Percentiles rank a stretch among this genome's conserved stretches.
phyloP scores from a whole-genome alignment of 306 rosid genomes.

The Dryas octopetala region DNA sequence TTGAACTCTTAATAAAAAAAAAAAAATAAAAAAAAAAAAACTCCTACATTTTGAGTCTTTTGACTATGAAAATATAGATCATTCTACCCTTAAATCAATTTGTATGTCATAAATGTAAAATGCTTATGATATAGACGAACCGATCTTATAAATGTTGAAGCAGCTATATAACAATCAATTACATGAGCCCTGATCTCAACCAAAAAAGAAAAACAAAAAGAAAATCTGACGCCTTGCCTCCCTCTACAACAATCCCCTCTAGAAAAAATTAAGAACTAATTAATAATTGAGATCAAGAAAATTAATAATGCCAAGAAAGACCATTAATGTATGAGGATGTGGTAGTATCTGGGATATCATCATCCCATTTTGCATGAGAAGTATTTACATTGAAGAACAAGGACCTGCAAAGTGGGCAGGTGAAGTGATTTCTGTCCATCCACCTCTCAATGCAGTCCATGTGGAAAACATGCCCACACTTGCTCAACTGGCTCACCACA shows the following conservation, averaged over 20 bases:
- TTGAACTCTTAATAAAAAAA: too few relatives aligned
- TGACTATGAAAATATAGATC: too few relatives aligned
- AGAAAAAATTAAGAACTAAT: background rate
- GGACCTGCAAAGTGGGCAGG: slow-evolving; percentile 87
- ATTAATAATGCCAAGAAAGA: slow-evolving; percentile 21
- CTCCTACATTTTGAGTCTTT: too few relatives aligned
- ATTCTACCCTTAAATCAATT: too few relatives aligned
- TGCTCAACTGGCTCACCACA: slow-evolving; percentile 49
- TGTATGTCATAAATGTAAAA: too few relatives aligned
- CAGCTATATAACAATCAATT: slow-evolving; percentile 1
- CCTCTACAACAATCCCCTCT: background rate
- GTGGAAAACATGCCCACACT: slow-evolving; percentile 69
- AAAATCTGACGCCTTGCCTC: background rate
- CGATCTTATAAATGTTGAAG: background rate
- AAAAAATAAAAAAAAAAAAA: too few relatives aligned
- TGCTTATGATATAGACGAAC: too few relatives aligned
- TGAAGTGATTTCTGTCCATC: slow-evolving; percentile 50
- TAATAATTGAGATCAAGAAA: background rate
- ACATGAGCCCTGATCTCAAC: background rate
- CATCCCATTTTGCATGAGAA: slow-evolving; percentile 20
- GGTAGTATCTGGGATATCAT: background rate
- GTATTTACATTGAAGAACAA: slow-evolving; percentile 27
- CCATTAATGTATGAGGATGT: slow-evolving; percentile 19
- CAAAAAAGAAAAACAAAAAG: background rate
- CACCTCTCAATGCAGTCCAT: slow-evolving; percentile 68